Evolutionary conservation across 2,329 filamentous ascomycete species (phyloP).

Genomic region (Fusarium haematococcum): DNA sequence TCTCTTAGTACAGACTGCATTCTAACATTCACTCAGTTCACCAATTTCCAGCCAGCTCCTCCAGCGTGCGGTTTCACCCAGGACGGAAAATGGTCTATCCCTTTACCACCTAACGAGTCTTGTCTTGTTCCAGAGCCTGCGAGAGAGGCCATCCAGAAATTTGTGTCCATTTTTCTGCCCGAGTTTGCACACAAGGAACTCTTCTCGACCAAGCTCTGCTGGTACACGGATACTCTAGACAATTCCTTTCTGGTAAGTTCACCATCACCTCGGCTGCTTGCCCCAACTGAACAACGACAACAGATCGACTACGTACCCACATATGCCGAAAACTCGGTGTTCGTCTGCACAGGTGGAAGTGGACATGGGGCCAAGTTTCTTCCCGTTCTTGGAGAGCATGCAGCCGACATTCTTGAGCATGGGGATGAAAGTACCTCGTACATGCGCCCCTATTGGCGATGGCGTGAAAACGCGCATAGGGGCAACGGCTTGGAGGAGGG

Average conservation of each 20-base stretch:
- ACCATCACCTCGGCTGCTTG: too few species aligned
- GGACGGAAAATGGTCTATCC: slow-evolving; percentile 9
- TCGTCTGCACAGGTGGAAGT: slow-evolving; percentile 51
- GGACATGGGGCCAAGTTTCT: slow-evolving; percentile 53
- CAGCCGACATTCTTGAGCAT: slow-evolving; percentile 47
- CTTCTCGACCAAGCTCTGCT: background rate
- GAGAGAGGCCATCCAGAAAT: background rate
- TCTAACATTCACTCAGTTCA: background rate
- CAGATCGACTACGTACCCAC: slow-evolving; percentile 50
- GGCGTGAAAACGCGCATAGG: slow-evolving; percentile 42
- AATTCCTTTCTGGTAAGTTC: background rate
- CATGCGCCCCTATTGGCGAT: slow-evolving; percentile 48
- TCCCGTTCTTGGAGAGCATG: slow-evolving; percentile 51
- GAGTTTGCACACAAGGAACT: background rate
- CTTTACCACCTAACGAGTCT: background rate
- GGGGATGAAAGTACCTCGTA: slow-evolving; percentile 42
- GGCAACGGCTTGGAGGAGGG: slow-evolving; percentile 49
- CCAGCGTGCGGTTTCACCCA: background rate
- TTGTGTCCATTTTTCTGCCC: background rate
- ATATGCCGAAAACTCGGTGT: slow-evolving; percentile 45
- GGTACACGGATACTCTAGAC: background rate
- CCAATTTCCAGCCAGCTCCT: slow-evolving; percentile 10
- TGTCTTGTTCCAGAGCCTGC: background rate
- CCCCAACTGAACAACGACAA: background rate
- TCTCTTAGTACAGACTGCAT: background rate